Base-by-base conservation (phyloP, 2,329 filamentous ascomycete genomes). In the Cercospora berteroae region DNA sequence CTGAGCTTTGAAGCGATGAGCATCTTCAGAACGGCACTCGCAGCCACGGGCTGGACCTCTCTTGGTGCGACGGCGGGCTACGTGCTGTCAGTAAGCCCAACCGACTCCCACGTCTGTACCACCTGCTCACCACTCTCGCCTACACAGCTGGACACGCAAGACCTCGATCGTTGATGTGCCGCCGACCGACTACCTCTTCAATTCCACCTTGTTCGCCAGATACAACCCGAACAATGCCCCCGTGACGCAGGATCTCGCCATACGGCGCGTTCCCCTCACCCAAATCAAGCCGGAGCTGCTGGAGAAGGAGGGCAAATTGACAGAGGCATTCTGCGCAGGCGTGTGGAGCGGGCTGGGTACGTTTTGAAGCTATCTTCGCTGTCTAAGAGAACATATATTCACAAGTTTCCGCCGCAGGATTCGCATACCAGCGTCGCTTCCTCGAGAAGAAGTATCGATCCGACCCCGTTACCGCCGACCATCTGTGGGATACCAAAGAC, bases 221-320 rank as follows among this genome's bases (percentile, higher is more conserved):
- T 84, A 85, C 78, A 93, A 92, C 73, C 86, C 87, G 1, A 82
- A 85, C 50, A 79, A 82, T 33, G 90, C 91, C 77, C 86, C 88
- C 0, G 81, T 85, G 0, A 86, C 85, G 0, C 85, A 90, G 66
- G 90, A 93, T 75, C 79, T 90, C 10, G 89, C 86, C 72, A 80
- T 90, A 71, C 86, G 87, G 71, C 83, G 83, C 39, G 83, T 92
- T 0, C 87, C 89, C 0, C 75, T 93, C 59, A 81, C 80, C 57
- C 86, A 88, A 74, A 87, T 93, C 68, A 84, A 86, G 31, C 88
- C 89, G 0, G 86, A 89, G 70, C 80, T 92, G 63, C 79, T 91
- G 13, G 82, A 89, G 74, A 84, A 86, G 70, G 87, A 86, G 74
- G 83, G 84, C 33, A 83, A 87, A 70, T 80, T 91, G 59, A 85